These are phyloP conservation scores for Candida xiaguanensis DNA, from an alignment of 805 yeast genomes.

Conservation along the genomic window DNA sequence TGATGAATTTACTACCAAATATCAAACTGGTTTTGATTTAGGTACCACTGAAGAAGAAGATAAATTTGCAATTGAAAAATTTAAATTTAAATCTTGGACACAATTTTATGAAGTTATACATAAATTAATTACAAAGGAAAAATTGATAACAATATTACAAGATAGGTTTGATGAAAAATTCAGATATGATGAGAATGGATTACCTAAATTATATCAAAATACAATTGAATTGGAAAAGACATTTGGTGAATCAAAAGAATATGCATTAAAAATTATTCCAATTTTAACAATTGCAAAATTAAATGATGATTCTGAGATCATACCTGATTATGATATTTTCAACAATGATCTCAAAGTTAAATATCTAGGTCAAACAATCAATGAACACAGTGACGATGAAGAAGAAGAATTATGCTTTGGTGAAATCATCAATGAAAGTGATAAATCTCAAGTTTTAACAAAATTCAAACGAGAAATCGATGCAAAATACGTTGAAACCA, in stretches of 20 bases:
- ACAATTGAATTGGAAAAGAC: conserved; percentile 66
- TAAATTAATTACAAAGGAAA: conserved; percentile 64
- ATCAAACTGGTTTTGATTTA: conserved; percentile 46
- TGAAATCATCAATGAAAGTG: conserved; percentile 52
- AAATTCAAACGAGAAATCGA: conserved; percentile 75
- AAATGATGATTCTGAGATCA: conserved; percentile 50
- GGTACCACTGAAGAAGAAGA: conserved; percentile 52
- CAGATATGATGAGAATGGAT: conserved; percentile 75
- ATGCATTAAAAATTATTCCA: conserved; percentile 58
- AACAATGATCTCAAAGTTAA: conserved; percentile 19
- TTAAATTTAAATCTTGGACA: conserved; percentile 63
- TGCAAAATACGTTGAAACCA: conserved; percentile 79
- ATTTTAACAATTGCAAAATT: conserved; percentile 53
- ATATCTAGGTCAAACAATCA: conserved; percentile 14
- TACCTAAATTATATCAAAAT: conserved; percentile 79
- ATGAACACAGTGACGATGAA: conserved; percentile 23
- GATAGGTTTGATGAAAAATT: conserved; percentile 80
- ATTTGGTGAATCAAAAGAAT: conserved; percentile 56
- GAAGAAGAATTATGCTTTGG: conserved; percentile 43
- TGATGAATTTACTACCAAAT: conserved; percentile 7
- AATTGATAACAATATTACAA: conserved; percentile 60
- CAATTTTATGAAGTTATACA: conserved; percentile 54
- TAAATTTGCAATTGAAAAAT: conserved; percentile 31
- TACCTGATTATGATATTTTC: conserved; percentile 53
- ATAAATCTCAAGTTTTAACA: conserved; percentile 52